Evolutionary conservation across 768 basidiomycete species (phyloP), one percentile per base, ranked within the genome.

Genomic region (Pisolithus microcarpus): DNA sequence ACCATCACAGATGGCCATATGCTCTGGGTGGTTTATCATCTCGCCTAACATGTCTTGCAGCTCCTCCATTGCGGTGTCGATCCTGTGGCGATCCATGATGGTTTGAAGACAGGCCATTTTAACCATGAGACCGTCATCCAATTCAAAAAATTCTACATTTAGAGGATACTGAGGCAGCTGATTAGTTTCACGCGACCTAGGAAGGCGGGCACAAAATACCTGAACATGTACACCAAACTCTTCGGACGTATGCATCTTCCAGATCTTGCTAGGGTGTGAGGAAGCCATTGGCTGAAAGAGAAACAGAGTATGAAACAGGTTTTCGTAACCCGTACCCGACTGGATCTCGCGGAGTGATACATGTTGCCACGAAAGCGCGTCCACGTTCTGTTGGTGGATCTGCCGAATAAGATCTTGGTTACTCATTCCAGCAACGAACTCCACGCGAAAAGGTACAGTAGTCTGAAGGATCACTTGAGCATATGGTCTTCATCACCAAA

Each of bases 321-420:
- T 55, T 23, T 61, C 54, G 1, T 69, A 39, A 7, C 58, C 58
- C 31, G 75, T 45, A 21, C 56, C 56, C 26, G 58, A 66, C 38
- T 76, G 75, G 38, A 77, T 65, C 4, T 61, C 60, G 42, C 76
- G 68, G 48, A 75, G 63, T n/a, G 75, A 75, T 9, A 68, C 65
- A 42, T 77, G 76, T 49, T 77, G 75, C 68, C 73, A 75, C 1
- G 66, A 57, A 50, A 74, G 57, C 15, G 70, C 69, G 2, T 69
- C 62, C 26, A 74, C 56, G 48, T 76, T 75, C 16, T 52, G 50
- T 28, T 58, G 51, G 43, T 77, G 76, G 24, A 77, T 63, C 8
- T 56, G 56, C 39, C 57, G 62, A 24, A 77, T 61, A 4, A 76
- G 43, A 7, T 68, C 68, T 31, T 60, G 61, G 50, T 72, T 74